phyloP scores from a whole-genome alignment of 768 basidiomycete species.

The Astraeus odoratus region DNA sequence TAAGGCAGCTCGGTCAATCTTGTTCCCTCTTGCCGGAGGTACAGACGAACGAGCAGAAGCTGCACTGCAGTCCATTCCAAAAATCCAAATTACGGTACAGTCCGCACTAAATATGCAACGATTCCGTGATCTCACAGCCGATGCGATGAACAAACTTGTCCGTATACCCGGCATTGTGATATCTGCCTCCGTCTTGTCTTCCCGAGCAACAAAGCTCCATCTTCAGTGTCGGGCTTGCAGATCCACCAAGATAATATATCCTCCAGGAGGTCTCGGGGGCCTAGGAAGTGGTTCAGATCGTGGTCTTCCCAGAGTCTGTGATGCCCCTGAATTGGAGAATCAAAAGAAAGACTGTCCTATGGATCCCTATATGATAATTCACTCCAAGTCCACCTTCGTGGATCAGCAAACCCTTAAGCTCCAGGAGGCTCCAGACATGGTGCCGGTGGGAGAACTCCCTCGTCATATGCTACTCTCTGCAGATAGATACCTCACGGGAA shows the following conservation, averaged over 20 bases:
- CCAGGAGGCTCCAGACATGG: conserved; percentile 99
- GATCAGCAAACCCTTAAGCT: conserved; percentile 96
- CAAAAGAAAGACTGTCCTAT: conserved; percentile 92
- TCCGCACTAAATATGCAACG: conserved; percentile 92
- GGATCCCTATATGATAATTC: conserved; percentile 93
- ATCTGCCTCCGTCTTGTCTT: conserved; percentile 88
- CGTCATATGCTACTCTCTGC: conserved; percentile 89
- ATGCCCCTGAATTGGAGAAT: conserved; percentile 71
- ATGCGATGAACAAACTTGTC: conserved; percentile 93
- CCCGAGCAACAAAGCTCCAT: conserved; percentile 86
- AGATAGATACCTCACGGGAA: conserved; percentile 86
- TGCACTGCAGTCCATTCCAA: conserved; percentile 48
- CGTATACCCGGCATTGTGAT: conserved; percentile 98
- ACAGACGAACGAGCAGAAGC: conserved; percentile 39
- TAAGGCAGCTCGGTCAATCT: conserved; percentile 72
- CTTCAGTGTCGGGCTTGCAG: conserved; percentile 92
- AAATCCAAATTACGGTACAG: conserved; percentile 80
- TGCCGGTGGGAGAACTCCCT: conserved; percentile 96
- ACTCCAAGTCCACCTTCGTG: conserved; percentile 89
- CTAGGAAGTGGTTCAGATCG: conserved; percentile 81
- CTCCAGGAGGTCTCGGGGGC: conserved; percentile 74
- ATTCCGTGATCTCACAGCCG: conserved; percentile 89
- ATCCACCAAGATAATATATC: conserved; percentile 69
- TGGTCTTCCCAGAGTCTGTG: conserved; percentile 83
- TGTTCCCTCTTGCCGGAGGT: conserved; percentile 68